phyloP scores from a whole-genome alignment of 352 stramenopile species.

The Phytopythium ostracodes region DNA sequence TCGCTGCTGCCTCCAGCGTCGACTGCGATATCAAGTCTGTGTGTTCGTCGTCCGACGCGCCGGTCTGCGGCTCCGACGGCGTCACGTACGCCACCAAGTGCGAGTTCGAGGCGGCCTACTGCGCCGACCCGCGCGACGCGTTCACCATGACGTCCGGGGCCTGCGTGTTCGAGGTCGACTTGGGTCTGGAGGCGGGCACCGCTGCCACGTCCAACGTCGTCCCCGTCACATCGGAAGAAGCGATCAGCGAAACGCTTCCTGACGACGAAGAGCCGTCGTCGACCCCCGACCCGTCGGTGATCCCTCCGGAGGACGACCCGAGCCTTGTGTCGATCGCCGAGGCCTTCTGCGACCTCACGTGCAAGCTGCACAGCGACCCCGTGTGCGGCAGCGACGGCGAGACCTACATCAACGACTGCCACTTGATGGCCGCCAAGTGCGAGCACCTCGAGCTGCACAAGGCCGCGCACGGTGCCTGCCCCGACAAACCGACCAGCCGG shows the following conservation, averaged over 20 bases:
- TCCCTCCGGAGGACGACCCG: background rate
- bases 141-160: conserved; percentile 19
- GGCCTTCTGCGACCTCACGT: conserved; percentile 27
- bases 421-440: conserved; percentile 43
- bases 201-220: background rate
- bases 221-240: too few relatives aligned
- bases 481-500: background rate
- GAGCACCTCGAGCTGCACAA: conserved; percentile 40
- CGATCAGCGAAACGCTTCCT: background rate
- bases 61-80: conserved; percentile 35
- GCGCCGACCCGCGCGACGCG: conserved; percentile 5
- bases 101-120: conserved; percentile 17
- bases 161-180: conserved; percentile 10
- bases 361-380: conserved; percentile 23
- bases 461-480: conserved; percentile 27
- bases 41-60: conserved; percentile 9
- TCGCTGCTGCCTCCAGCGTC: too few relatives aligned
- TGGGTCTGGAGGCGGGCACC: background rate
- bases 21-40: too few relatives aligned
- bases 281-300: background rate
- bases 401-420: conserved; percentile 54
- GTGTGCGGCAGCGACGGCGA: conserved; percentile 50
- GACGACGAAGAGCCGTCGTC: background rate
- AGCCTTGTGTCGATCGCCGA: background rate
- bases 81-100: conserved; percentile 42